Evolutionary conservation across 352 stramenopile genomes (phyloP), one percentile per base, ranked within the genome.

Genomic region (Globisporangium ultimum): DNA sequence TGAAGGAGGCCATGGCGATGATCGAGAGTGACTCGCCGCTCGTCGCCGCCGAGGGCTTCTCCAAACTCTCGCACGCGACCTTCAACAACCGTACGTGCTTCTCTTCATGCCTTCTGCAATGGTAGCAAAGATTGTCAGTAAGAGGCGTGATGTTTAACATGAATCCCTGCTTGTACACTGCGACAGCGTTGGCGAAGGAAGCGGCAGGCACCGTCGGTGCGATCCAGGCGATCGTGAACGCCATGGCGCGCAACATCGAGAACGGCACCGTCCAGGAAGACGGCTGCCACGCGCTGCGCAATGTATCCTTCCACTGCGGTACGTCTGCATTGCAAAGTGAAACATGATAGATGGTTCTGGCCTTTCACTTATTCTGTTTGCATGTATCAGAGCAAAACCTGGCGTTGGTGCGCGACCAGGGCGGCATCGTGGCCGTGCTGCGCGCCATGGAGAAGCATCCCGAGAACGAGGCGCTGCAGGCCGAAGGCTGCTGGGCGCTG

Each of bases 261-360:
- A 84, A 91, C 53, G 80, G 72, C 43, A 80, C 68, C 0, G 67
- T 90, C 47, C 77, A 89, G 51, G 71, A 88, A 53, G 72, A 83
- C 53, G 84, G 77, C n/a, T 93, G 84, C 61, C 84, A 88, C 55
- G 79, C 76, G 13, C 67, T 93, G 56, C 84, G 84, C 60, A 93
- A 90, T 61, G 71, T 90, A 40, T 71, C 73, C 38, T 93, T 91
- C 54, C 73, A 84, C 53, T 93, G 80, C 60, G 46, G 73, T 82
- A 51, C 57, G 68, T 55, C 51, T 22, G 17, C 40, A 7, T 15
- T 18, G 4, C 34, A 54, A 10, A 32, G 47, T 15, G 17, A 42
- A 34, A 2, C 21, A 49, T n/a, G 60, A 34, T 24, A 40, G 32
- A 17, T 14, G 11, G 21, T 62, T 47, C 58, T 15, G 2, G 40